A percentile compares a stretch with the other conserved stretches of the same genome.
These are phyloP conservation scores for Fusarium praegraminearum DNA, from an alignment of 2,329 filamentous ascomycete species.

Conservation along the genomic window DNA sequence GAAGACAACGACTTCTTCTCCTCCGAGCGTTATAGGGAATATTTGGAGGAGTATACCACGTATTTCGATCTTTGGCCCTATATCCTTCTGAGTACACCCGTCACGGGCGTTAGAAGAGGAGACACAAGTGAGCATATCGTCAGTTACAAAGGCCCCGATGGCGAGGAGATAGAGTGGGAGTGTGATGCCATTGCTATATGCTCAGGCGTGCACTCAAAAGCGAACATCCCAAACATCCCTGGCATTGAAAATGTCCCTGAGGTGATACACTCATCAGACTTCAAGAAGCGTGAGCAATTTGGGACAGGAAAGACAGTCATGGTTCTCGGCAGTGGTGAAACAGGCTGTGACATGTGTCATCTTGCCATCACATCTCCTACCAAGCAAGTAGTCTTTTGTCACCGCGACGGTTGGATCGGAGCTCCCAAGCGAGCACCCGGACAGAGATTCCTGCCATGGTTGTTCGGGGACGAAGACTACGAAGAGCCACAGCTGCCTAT, in stretches of 20 bases:
- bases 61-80: constrained; percentile 5
- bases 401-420: constrained; percentile 11
- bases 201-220: constrained; percentile 5
- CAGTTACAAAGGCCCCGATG: background rate
- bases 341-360: constrained; percentile 5
- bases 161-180: background rate
- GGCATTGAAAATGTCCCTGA: background rate
- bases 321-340: constrained; percentile 4
- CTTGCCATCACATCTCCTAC: constrained; percentile 10
- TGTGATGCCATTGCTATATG: constrained; percentile 9
- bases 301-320: constrained; percentile 2
- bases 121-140: constrained; percentile 1
- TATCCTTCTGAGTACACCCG: background rate
- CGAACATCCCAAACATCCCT: background rate
- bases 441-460: background rate
- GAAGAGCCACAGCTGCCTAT: background rate
- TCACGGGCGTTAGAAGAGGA: background rate
- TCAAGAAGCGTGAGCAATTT: background rate
- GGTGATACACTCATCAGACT: constrained; percentile 1
- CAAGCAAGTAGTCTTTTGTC: constrained; percentile 1
- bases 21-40: background rate
- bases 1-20: constrained; percentile 3
- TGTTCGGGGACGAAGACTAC: background rate
- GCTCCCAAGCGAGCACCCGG: background rate
- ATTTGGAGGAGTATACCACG: background rate